Percentiles rank a stretch among this genome's conserved stretches.
phyloP scores from a whole-genome alignment of 352 stramenopile species.

The Globisporangium lucens region DNA sequence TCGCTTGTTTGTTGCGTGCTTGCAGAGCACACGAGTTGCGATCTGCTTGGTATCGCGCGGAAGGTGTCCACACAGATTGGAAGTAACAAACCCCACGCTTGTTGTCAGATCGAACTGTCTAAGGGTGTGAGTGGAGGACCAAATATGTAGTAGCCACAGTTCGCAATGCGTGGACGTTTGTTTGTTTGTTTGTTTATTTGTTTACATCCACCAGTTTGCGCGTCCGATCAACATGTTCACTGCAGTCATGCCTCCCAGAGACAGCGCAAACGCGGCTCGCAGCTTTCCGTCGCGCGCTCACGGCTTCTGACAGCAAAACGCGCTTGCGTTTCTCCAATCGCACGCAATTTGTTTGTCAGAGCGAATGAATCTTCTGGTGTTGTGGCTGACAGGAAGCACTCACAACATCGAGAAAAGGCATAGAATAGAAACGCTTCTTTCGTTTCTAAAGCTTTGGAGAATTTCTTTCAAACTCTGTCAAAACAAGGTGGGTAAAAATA shows the following conservation, averaged over 20 bases:
- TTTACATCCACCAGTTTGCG: no score
- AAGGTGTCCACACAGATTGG: background rate
- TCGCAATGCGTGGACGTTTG: background rate
- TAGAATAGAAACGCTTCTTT: background rate
- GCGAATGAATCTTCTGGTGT: background rate
- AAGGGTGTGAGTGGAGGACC: background rate
- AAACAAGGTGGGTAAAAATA: background rate
- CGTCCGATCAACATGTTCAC: background rate
- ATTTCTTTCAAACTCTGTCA: background rate
- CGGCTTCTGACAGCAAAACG: background rate
- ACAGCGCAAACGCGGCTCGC: background rate
- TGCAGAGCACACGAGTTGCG: background rate
- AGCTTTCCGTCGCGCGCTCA: background rate
- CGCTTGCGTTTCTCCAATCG: background rate
- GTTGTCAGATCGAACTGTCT: background rate
- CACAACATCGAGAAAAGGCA: background rate
- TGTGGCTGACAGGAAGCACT: background rate
- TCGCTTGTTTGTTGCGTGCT: background rate
- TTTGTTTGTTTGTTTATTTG: no score
- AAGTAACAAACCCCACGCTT: background rate
- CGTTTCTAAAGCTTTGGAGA: background rate
- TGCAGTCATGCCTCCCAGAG: background rate
- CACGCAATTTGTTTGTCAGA: background rate
- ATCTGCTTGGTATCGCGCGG: background rate
- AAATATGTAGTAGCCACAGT: background rate